phyloP scores from a whole-genome alignment of 2,329 filamentous ascomycete genomes.

The Nannizzia gypsea region DNA sequence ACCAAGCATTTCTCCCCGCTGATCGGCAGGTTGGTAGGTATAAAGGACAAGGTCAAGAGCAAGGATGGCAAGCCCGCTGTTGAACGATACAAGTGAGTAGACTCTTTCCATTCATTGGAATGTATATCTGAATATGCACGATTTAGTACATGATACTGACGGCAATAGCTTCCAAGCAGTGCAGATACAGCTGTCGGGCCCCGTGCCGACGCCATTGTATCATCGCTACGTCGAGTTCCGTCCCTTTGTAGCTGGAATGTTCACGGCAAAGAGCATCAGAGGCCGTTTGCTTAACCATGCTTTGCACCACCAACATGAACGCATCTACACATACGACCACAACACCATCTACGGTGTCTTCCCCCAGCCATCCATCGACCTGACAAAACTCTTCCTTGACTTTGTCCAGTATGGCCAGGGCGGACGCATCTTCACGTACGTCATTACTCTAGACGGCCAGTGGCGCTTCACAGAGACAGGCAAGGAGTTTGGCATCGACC shows the following conservation, averaged over 20 bases:
- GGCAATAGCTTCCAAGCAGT: constrained; percentile 70
- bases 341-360: constrained; percentile 62
- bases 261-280: constrained; percentile 62
- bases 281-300: constrained; percentile 73
- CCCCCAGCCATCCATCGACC: constrained; percentile 52
- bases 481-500: constrained; percentile 86
- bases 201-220: constrained; percentile 68
- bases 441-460: constrained; percentile 74
- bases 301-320: constrained; percentile 77
- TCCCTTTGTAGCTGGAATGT: constrained; percentile 82
- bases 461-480: constrained; percentile 91
- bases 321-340: constrained; percentile 79
- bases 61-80: constrained; percentile 43
- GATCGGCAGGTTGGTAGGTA: constrained; percentile 68
- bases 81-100: constrained; percentile 62
- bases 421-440: constrained; percentile 79
- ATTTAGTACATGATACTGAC: neutral
- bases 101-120: neutral
- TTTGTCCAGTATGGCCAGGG: constrained; percentile 79
- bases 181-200: constrained; percentile 76
- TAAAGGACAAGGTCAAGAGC: constrained; percentile 52
- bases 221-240: constrained; percentile 90
- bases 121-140: neutral
- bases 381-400: constrained; percentile 69
- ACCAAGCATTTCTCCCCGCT: constrained; percentile 80